Evolutionary conservation across 2,329 filamentous ascomycete genomes (phyloP).

Genomic region (Nannizzia gypsea): DNA sequence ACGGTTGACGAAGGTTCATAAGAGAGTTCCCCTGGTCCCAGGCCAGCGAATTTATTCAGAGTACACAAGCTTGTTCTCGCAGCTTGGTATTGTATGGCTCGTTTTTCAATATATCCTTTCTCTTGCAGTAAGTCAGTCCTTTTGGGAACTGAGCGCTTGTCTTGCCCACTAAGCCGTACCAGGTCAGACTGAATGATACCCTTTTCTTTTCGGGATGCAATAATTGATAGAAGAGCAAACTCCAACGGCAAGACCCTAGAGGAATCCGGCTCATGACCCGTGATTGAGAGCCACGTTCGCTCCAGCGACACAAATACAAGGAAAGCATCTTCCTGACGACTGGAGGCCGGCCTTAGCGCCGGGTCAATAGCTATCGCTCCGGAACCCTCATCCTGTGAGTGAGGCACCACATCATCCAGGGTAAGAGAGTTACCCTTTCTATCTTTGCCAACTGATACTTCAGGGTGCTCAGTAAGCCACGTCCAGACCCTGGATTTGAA

Average conservation of each 20-base stretch:
- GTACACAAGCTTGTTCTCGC: conserved; percentile 46
- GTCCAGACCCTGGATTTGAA: conserved; percentile 46
- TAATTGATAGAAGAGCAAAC: conserved; percentile 47
- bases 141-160: conserved; percentile 53
- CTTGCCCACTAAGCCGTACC: conserved; percentile 45
- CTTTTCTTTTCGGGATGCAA: conserved; percentile 42
- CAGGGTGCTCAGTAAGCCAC: conserved; percentile 45
- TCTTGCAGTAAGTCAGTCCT: conserved; percentile 45
- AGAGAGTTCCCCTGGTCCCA: conserved; percentile 8
- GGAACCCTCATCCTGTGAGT: neutral
- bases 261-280: conserved; percentile 48
- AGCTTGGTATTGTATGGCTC: conserved; percentile 36
- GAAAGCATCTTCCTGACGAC: conserved; percentile 14
- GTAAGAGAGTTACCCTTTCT: conserved; percentile 31
- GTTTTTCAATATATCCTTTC: conserved; percentile 53
- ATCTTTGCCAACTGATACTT: conserved; percentile 40
- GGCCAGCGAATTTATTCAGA: conserved; percentile 37
- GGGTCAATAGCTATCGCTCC: conserved; percentile 4
- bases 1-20: conserved; percentile 9
- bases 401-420: conserved; percentile 30
- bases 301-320: conserved; percentile 43
- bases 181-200: conserved; percentile 50
- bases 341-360: neutral
- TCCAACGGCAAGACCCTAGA: conserved; percentile 43
- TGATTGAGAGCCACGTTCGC: conserved; percentile 48